Base-by-base conservation (phyloP, 768 basidiomycete genomes). In the Hemileccinum rubropunctum region DNA sequence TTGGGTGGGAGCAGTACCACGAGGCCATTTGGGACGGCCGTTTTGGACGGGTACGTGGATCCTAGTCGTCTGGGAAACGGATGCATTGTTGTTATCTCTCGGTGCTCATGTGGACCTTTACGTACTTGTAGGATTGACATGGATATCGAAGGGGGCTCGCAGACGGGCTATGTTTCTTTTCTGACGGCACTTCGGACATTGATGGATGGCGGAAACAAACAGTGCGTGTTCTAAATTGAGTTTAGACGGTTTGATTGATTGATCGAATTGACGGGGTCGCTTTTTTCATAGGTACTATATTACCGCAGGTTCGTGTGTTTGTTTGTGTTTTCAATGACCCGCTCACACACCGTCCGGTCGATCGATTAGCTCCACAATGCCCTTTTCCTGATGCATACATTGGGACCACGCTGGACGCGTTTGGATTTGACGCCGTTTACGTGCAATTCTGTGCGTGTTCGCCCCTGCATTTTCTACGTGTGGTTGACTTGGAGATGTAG, bases 11-110 rank as follows among this genome's bases (percentile, higher is more conserved):
- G 71, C 1, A 80, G 78, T 50, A 62, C 63, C 23, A 85, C 79
- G 14, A 76, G 87, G 51, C 88, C 87, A 0, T 90, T 90, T 57
- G 88, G 88, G 21, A 66, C 56, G 51, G 88, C 86, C 3, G 75
- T 88, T 43, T 72, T 90, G 21, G 87, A 89, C 57, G 88, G 88
- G 86, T 86, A 37, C 14, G 63, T 44, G 6, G 38, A 11, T 4
- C n/a, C 37, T 1, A 13, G 52, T 59, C 20, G 49, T 48, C 58
- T 34, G 41, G 49, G 43, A 11, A 28, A 58, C 47, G 1, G 7
- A 0, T 23, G 23, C 23, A n/a, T n/a, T n/a, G n/a, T n/a, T n/a
- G n/a, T n/a, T n/a, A n/a, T n/a, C n/a, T n/a, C n/a, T n/a, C n/a
- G n/a, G n/a, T n/a, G 23, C 23, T 23, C 23, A 23, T 23, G 23